These are phyloP conservation scores for Nannochloropsis gaditana DNA, from an alignment of 108 stramenopile species.

Conservation along the genomic window DNA sequence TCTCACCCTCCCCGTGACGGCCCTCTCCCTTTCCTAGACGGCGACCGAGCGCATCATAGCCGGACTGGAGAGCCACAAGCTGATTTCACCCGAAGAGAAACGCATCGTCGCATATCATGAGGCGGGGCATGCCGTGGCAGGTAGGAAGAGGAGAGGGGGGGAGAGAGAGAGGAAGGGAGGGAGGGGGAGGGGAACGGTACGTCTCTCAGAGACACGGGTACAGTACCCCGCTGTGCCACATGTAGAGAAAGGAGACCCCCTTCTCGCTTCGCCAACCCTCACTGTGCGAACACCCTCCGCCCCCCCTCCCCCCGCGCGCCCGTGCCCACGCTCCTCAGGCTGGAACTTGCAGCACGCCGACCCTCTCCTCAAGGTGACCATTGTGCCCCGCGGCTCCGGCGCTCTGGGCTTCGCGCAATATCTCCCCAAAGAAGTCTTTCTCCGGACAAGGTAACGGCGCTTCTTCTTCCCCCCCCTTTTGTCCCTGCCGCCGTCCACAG, in stretches of 20 bases:
- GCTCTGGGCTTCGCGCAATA: conserved; percentile 94
- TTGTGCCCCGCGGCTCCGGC: conserved; percentile 80
- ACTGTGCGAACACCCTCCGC: not conserved
- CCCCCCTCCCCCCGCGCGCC: not conserved
- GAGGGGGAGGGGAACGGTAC: not conserved
- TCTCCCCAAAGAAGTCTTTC: conserved; percentile 83
- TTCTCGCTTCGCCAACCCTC: no score
- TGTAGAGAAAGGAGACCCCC: no score
- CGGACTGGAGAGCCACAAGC: conserved; percentile 85
- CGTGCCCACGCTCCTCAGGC: conserved; percentile 26
- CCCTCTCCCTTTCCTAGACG: conserved; percentile 21
- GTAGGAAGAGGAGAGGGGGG: not conserved
- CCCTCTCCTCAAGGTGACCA: conserved; percentile 91
- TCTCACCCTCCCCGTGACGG: not conserved
- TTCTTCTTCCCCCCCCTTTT: not conserved
- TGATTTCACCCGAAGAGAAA: conserved; percentile 79
- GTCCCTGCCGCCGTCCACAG: not conserved
- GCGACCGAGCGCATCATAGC: conserved; percentile 89
- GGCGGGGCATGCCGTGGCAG: conserved; percentile 90
- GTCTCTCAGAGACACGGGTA: no score
- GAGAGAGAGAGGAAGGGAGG: not conserved
- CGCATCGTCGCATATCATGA: conserved; percentile 91
- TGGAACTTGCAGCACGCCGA: conserved; percentile 95
- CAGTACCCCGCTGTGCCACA: no score
- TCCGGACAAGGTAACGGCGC: not conserved